Percentiles rank a stretch among this genome's conserved stretches.
Evolutionary conservation across 257 asterid genomes (phyloP).

Genomic region (Solanum etuberosum): DNA sequence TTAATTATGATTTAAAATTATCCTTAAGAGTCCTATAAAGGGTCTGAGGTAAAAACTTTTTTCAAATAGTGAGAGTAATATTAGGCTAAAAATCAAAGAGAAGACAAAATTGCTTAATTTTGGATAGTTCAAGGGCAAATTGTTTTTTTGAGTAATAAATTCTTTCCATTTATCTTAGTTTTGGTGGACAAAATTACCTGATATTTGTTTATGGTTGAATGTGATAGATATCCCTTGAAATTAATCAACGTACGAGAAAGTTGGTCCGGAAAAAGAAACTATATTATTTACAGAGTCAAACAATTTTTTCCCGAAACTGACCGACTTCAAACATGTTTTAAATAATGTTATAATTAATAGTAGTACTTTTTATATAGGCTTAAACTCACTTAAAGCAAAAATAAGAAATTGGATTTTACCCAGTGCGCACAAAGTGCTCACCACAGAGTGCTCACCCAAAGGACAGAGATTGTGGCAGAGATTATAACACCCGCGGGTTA

Average conservation of each 20-base stretch:
- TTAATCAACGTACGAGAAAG: no score
- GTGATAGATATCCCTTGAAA: no score
- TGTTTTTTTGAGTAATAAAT: no score
- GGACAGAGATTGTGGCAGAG: no score
- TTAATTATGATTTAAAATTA: no score
- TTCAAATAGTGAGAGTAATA: background rate
- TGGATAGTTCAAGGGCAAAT: background rate
- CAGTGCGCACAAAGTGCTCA: no score
- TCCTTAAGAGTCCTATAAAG: background rate
- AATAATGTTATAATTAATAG: background rate
- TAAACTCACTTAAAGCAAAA: background rate
- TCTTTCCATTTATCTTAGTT: no score
- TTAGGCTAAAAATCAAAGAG: background rate
- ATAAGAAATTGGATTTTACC: background rate
- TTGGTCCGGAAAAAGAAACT: fast-evolving
- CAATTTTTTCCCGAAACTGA: background rate
- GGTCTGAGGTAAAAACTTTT: background rate
- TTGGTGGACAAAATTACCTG: no score
- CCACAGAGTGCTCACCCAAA: no score
- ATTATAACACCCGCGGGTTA: no score
- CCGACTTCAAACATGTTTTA: background rate
- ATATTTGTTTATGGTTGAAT: no score
- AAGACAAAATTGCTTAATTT: background rate
- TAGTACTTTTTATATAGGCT: background rate
- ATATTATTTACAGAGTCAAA: background rate